Base-by-base conservation (phyloP, 179 eudicot genomes). In the Heliamphora pulchella region DNA sequence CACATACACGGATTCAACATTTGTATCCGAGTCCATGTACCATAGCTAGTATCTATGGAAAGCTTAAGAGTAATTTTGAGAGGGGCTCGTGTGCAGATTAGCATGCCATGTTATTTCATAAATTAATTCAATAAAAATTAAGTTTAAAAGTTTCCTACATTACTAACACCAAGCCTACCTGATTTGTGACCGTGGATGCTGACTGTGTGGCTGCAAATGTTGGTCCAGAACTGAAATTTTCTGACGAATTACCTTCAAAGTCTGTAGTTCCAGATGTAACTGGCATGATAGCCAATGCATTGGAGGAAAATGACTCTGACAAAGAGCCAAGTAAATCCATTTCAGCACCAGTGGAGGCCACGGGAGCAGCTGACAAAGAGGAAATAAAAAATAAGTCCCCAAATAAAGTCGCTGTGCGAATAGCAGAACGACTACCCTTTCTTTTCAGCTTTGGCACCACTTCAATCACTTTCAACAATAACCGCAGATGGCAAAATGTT, bases 311-410 rank as follows among this genome's bases (percentile, higher is more conserved):
- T 50, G 89, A 84, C 22, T 94, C 97, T 15, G 96, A 88, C 82
- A 94, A 89, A 66, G 94, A 91, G 47, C 96, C 98, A 79, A 96
- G 83, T 78, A 91, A 84, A 84, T 94, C 98, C 89, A 89, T 81
- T 79, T 92, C 97, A 58, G 86, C 88, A 83, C 83, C 86, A 54
- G 74, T 86, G 11, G 92, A 78, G 18, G 90, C 18, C 82, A 80
- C 85, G 80, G 91, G 89, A 11, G 85, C 88, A 83, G 80, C 91
- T 89, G 87, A 74, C 78, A 65, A 78, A 68, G 68, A 82, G 53
- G 78, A 58, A 67, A 50, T 18, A 82, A 58, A 62, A 78, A 7
- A 46, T 73, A 54, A 82, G 75, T 78, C 55, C 43, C 57, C 41
- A 54, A 43, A 47, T 17, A 14, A 22, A 61, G 54, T 50, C 22